A percentile compares a stretch with the other conserved stretches of the same genome.
Conservation (phyloP, 2,329 filamentous ascomycete species). For the Cryphonectria radicalis region DNA sequence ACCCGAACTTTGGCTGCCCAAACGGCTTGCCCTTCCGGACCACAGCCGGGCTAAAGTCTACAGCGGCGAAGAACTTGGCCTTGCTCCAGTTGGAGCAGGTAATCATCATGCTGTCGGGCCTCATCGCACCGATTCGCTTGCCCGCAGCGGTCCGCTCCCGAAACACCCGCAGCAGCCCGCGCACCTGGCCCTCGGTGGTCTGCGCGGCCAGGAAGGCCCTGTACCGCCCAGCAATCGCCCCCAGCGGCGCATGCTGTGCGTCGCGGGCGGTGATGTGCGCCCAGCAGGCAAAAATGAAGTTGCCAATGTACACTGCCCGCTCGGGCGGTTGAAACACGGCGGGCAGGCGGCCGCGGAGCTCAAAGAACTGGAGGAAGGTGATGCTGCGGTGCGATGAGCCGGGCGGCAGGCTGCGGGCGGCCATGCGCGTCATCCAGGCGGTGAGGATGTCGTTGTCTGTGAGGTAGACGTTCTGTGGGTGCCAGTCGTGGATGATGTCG, state of each 20-base stretch:
- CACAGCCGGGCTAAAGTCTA: slow-evolving; percentile 42
- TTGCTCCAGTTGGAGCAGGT: slow-evolving; percentile 34
- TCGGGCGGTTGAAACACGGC: slow-evolving; percentile 36
- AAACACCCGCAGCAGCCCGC: slow-evolving; percentile 25
- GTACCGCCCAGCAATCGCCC: slow-evolving; percentile 28
- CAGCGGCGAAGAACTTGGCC: slow-evolving; percentile 39
- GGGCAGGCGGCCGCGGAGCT: slow-evolving; percentile 40
- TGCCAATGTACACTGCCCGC: slow-evolving; percentile 34
- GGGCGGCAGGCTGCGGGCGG: slow-evolving; percentile 32
- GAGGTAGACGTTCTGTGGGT: slow-evolving; percentile 39
- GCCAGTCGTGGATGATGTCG: slow-evolving; percentile 27
- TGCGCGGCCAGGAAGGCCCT: slow-evolving; percentile 30
- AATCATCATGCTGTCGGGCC: slow-evolving; percentile 19
- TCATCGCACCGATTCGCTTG: slow-evolving; percentile 12
- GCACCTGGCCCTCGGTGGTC: slow-evolving; percentile 29
- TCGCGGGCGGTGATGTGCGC: slow-evolving; percentile 23
- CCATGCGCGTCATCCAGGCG: slow-evolving; percentile 45
- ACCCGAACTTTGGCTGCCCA: background rate
- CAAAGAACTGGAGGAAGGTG: slow-evolving; percentile 45
- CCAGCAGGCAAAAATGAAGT: slow-evolving; percentile 25
- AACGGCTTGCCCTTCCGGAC: background rate
- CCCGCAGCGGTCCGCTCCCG: slow-evolving; percentile 15
- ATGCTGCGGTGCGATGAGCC: slow-evolving; percentile 37
- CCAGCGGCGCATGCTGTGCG: slow-evolving; percentile 24
- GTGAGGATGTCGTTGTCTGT: slow-evolving; percentile 52